Conservation (phyloP, 176 grass and related monocot genomes). For the Poa annua region DNA sequence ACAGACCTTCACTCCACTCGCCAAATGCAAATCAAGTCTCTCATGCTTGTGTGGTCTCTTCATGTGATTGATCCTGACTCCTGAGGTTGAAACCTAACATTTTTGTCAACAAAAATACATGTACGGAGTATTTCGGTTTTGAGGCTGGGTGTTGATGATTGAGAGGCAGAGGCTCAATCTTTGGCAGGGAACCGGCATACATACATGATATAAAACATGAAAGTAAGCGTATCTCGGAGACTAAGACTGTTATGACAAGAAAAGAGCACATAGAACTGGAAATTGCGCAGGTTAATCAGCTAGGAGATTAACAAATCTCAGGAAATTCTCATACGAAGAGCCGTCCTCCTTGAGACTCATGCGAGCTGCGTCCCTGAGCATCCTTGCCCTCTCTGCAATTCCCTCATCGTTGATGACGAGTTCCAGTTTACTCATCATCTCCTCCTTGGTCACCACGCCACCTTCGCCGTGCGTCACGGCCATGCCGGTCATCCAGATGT, state of each 20-base stretch:
- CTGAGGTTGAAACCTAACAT: no score
- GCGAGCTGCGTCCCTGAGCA: slow-evolving; percentile 7
- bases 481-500: slow-evolving; percentile 18
- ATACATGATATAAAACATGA: background rate
- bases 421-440: slow-evolving; percentile 30
- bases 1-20: no score
- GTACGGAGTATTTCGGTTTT: no score
- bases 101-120: no score
- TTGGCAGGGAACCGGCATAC: no score
- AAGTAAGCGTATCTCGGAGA: background rate
- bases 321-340: background rate
- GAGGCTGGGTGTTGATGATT: no score
- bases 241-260: background rate
- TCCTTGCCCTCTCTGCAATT: background rate
- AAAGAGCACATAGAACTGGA: background rate
- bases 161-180: no score
- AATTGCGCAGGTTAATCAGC: background rate
- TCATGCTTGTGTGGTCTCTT: no score
- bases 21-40: no score
- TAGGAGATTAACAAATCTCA: background rate
- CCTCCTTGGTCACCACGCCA: slow-evolving; percentile 34
- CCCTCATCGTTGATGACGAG: background rate
- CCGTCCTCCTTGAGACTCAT: background rate
- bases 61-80: no score
- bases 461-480: slow-evolving; percentile 9